phyloP scores from a whole-genome alignment of 1,284 basidiomycete genomes.

The Naganishia cerealis region DNA sequence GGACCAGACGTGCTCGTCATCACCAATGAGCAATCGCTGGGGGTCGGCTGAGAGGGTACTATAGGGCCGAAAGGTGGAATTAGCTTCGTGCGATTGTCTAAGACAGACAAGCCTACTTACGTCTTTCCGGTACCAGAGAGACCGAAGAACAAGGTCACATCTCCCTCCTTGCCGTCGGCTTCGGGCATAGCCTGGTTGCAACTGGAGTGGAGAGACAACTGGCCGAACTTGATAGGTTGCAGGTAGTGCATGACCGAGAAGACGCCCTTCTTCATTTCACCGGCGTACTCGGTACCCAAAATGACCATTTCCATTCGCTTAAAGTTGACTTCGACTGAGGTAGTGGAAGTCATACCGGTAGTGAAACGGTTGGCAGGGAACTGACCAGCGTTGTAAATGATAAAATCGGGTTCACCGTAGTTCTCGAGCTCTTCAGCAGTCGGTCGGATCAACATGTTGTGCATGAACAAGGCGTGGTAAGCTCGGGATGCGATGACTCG shows the following conservation, averaged over 20 bases:
- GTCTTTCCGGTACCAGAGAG: slow-evolving; percentile 98
- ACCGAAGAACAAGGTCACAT: slow-evolving; percentile 99
- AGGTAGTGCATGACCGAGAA: slow-evolving; percentile 99
- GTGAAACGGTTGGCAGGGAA: slow-evolving; percentile 99
- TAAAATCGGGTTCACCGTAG: slow-evolving; percentile 99
- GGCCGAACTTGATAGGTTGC: slow-evolving; percentile 97
- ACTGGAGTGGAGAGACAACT: slow-evolving; percentile 97
- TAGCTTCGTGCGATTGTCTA: not conserved
- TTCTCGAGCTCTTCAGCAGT: slow-evolving; percentile 89
- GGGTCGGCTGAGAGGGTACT: slow-evolving; percentile 87
- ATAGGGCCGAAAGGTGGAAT: not conserved
- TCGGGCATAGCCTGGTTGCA: slow-evolving; percentile 66
- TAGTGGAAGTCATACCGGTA: slow-evolving; percentile 98
- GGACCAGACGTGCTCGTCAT: slow-evolving; percentile 98
- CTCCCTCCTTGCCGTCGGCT: slow-evolving; percentile 76
- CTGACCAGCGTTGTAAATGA: slow-evolving; percentile 99
- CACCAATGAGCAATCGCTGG: slow-evolving; percentile 84
- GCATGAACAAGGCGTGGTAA: slow-evolving; percentile 99
- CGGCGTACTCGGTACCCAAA: slow-evolving; percentile 98
- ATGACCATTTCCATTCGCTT: slow-evolving; percentile 99
- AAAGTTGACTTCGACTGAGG: slow-evolving; percentile 99
- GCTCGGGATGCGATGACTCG: slow-evolving; percentile 97
- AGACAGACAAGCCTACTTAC: slow-evolving; percentile 36
- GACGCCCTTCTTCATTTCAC: slow-evolving; percentile 99
- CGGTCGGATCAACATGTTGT: slow-evolving; percentile 99